phyloP scores from a whole-genome alignment of 306 rosid genomes.

The Heteromeles arbutifolia region DNA sequence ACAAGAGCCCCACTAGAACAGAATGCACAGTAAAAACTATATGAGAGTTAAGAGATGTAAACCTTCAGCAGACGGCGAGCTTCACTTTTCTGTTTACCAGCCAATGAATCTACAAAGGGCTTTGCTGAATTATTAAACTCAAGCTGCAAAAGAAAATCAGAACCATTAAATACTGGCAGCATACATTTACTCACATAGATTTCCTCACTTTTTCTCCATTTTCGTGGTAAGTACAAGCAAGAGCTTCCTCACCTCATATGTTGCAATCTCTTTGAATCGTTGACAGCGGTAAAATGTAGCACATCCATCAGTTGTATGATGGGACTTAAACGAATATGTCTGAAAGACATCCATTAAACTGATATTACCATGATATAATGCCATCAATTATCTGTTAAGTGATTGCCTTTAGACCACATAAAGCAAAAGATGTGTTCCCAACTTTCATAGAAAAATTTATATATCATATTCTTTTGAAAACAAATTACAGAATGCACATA shows the following conservation, averaged over 20 bases:
- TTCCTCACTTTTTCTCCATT: not conserved
- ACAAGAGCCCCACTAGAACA: not conserved
- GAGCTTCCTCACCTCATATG: constrained; percentile 20
- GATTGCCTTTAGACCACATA: not conserved
- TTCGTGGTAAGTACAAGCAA: not conserved
- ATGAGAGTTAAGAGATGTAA: not conserved
- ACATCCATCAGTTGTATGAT: constrained; percentile 19
- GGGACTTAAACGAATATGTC: not conserved
- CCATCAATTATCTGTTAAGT: not conserved
- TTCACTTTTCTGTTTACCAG: not conserved
- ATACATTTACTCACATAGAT: not conserved
- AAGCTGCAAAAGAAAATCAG: constrained; percentile 16
- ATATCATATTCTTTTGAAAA: not conserved
- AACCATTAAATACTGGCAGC: not conserved
- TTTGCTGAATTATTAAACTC: constrained; percentile 8
- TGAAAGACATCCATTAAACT: constrained; percentile 6
- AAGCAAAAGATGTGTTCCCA: not conserved
- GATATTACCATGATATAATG: not conserved
- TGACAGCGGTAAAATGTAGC: constrained; percentile 28
- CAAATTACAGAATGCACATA: not conserved
- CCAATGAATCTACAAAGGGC: constrained; percentile 6
- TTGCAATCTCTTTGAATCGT: constrained; percentile 17
- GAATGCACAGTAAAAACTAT: not conserved
- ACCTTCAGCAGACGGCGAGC: constrained; percentile 19
- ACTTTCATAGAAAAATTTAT: not conserved